These are phyloP conservation scores for Saturnispora besseyi DNA, from an alignment of 805 yeast genomes.

Conservation along the genomic window DNA sequence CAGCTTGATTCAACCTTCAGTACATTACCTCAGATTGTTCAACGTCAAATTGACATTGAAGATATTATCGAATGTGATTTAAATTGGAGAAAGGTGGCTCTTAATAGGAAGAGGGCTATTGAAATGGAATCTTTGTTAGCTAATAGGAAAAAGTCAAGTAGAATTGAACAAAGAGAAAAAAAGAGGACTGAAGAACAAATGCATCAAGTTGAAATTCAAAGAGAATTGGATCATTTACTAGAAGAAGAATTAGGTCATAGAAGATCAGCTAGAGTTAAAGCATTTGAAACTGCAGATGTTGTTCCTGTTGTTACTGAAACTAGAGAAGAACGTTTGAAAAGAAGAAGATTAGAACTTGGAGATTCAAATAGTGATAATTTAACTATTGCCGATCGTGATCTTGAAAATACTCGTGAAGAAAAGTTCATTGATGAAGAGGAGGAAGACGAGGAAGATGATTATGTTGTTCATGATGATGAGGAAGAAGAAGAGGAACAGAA, in stretches of 20 bases:
- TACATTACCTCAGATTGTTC: conserved; percentile 1
- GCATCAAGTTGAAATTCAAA: conserved; percentile 37
- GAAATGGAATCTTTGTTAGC: conserved; percentile 56
- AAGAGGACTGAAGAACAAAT: conserved; percentile 46
- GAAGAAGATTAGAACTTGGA: conserved; percentile 11
- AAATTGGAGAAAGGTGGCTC: conserved; percentile 43
- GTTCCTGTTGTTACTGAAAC: conserved; percentile 20
- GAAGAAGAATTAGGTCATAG: conserved; percentile 6
- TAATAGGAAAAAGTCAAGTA: conserved; percentile 64
- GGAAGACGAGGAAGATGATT: conserved; percentile 5
- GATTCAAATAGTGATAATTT: background rate
- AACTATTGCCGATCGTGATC: background rate
- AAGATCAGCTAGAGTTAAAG: conserved; percentile 37
- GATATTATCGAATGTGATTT: conserved; percentile 37
- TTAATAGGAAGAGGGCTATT: conserved; percentile 51
- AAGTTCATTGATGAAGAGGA: conserved; percentile 2
- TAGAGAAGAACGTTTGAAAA: conserved; percentile 25
- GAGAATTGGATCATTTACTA: conserved; percentile 16
- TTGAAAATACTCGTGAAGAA: conserved; percentile 2
- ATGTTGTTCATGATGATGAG: conserved; percentile 3
- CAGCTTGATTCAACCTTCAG: conserved; percentile 20
- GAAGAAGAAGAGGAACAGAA: background rate
- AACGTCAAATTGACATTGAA: conserved; percentile 19
- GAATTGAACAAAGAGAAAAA: conserved; percentile 57
- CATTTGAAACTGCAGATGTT: conserved; percentile 23